Evolutionary conservation across 768 basidiomycete genomes (phyloP).

Genomic region (Mycena floridula): DNA sequence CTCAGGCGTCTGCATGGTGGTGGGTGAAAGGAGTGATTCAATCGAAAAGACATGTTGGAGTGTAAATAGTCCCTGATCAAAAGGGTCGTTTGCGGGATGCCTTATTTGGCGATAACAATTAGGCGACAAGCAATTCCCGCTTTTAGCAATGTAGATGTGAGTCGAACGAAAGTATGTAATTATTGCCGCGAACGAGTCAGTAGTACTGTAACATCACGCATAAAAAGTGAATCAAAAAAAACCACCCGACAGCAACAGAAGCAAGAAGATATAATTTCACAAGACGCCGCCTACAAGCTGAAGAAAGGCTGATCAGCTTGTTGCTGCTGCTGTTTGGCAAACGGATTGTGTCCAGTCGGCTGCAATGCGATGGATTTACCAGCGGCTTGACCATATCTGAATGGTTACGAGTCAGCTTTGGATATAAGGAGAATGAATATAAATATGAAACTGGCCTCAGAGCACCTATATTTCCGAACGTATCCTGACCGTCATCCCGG

Average conservation of each 20-base stretch:
- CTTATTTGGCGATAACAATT: too few relatives aligned
- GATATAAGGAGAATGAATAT: background rate
- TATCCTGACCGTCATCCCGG: conserved; percentile 89
- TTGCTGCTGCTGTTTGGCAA: conserved; percentile 55
- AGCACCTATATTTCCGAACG: conserved; percentile 85
- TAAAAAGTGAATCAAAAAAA: too few relatives aligned
- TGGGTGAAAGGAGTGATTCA: too few relatives aligned
- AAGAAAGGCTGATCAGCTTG: conserved; percentile 77
- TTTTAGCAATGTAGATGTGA: too few relatives aligned
- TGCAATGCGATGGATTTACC: conserved; percentile 43
- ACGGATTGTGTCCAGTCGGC: conserved; percentile 59
- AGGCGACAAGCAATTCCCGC: too few relatives aligned
- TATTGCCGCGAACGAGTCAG: too few relatives aligned
- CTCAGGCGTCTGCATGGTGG: conserved; percentile 13
- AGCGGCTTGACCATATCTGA: conserved; percentile 53
- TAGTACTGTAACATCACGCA: too few relatives aligned
- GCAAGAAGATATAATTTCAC: background rate
- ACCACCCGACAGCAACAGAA: too few relatives aligned
- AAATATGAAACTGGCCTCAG: conserved; percentile 46
- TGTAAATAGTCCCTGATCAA: too few relatives aligned
- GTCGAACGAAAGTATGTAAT: too few relatives aligned
- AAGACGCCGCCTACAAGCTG: conserved; percentile 42
- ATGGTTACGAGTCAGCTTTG: background rate
- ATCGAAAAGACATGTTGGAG: too few relatives aligned
- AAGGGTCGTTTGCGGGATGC: too few relatives aligned